Percentiles rank a stretch among this genome's conserved stretches.
These are phyloP conservation scores for Suillus placidus DNA, from an alignment of 768 basidiomycete genomes.

Conservation along the genomic window DNA sequence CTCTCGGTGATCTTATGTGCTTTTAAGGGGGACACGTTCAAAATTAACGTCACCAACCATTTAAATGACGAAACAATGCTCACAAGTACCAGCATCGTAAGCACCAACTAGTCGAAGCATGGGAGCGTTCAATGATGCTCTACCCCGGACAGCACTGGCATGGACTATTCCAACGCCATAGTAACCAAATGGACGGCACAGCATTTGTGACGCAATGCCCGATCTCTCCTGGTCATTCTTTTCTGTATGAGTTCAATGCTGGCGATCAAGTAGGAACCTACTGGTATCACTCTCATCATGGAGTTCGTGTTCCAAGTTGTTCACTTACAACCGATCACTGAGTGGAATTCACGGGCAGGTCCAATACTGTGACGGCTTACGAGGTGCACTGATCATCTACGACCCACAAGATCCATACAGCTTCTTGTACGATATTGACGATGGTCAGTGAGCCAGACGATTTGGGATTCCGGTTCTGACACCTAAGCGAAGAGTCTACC, in stretches of 20 bases:
- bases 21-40: not conserved
- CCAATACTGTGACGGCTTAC: constrained; percentile 59
- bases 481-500: not conserved
- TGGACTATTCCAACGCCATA: not conserved
- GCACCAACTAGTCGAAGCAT: not conserved
- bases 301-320: not conserved
- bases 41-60: not conserved
- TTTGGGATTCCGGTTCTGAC: not conserved
- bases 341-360: constrained; percentile 5
- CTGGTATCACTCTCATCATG: constrained; percentile 4
- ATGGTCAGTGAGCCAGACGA: not conserved
- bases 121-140: not conserved
- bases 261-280: not conserved
- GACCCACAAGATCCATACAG: constrained; percentile 28
- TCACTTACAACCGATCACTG: not conserved
- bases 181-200: not conserved
- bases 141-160: not conserved
- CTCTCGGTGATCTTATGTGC: not conserved
- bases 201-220: constrained; percentile 3
- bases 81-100: not conserved
- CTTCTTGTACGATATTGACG: not conserved
- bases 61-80: not conserved
- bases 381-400: constrained; percentile 52
- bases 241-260: not conserved
- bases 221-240: not conserved